phyloP scores from a whole-genome alignment of 2,329 filamentous ascomycete genomes.

The Neonectria ditissima region DNA sequence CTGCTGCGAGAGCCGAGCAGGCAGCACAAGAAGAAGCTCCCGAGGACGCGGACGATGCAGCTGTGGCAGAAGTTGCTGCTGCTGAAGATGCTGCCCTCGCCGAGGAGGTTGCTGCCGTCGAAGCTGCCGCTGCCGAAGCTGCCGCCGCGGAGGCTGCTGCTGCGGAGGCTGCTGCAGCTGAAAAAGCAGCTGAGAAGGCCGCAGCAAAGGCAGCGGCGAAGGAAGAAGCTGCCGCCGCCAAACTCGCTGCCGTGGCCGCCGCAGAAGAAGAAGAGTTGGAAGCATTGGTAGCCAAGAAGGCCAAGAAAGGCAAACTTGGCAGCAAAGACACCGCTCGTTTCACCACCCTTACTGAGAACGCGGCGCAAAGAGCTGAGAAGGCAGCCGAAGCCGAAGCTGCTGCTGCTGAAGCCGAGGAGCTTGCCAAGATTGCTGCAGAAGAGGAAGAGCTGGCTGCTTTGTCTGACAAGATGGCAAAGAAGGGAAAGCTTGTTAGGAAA shows the following conservation, averaged over 20 bases:
- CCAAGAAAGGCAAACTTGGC: conserved; percentile 39
- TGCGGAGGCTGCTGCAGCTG: conserved; percentile 42
- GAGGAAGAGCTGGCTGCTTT: conserved; percentile 38
- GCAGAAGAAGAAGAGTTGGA: conserved; percentile 38
- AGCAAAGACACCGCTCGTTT: conserved; percentile 42
- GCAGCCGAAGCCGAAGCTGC: conserved; percentile 26
- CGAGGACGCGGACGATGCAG: conserved; percentile 23
- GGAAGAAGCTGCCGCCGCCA: conserved; percentile 22
- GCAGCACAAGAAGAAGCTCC: conserved; percentile 47
- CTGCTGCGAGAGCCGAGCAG: conserved; percentile 50
- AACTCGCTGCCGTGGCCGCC: conserved; percentile 29
- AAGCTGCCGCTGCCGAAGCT: conserved; percentile 17
- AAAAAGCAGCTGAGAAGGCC: conserved; percentile 44
- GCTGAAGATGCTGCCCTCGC: conserved; percentile 28
- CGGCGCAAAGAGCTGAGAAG: conserved; percentile 26
- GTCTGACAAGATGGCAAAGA: conserved; percentile 37
- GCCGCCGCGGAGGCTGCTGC: conserved; percentile 18
- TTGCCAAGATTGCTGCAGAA: conserved; percentile 32
- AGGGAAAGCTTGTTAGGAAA: conserved; percentile 40
- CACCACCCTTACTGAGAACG: conserved; percentile 32
- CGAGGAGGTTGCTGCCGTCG: conserved; percentile 19
- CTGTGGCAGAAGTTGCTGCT: conserved; percentile 40
- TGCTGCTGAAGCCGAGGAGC: conserved; percentile 52
- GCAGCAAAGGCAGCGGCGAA: conserved; percentile 29
- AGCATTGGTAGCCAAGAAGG: conserved; percentile 31